Evolutionary conservation across 305 asterid genomes (phyloP), one percentile per base, ranked within the genome.

Genomic region (Plantago lanceolata): DNA sequence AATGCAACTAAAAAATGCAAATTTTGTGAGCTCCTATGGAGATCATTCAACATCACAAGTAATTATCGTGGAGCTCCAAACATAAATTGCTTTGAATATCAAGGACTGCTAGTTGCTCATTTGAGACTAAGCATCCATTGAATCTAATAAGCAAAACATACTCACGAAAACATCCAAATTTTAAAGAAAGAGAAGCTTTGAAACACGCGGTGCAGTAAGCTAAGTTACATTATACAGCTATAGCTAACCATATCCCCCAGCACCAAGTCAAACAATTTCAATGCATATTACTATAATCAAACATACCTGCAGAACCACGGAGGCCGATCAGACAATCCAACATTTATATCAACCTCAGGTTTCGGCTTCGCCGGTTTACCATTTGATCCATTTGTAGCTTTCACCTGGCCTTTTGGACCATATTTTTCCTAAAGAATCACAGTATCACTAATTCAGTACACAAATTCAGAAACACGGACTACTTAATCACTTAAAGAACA

Each of bases 251-350:
- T 57, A 48, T 33, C 40, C 7, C n/a, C 24, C 29, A 50, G 8
- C 9, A 20, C 48, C 7, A 52, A 51, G 19, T 17, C 12, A 57
- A 35, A 19, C 16, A 33, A 33, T 33, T 33, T 5, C 40, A 33
- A 33, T 33, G 9, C 40, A 33, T 33, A 7, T 57, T 58, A 60
- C 9, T 6, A 33, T 33, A 33, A 33, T 33, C 9, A 33, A 33
- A 33, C 81, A 69, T 72, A 85, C 99, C 97, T 89, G 73, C 99
- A 93, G 71, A 90, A 89, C 97, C 99, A 93, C 16, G 99, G 97
- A 37, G 96, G 82, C 29, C 83, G 89, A 28, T 78, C 77, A 2
- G 99, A 81, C 62, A 93, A 77, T 62, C 99, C 99, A 63, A 93
- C 96, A 77, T 79, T 76, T 61, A 80, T 75, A 78, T 89, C 96